Evolutionary conservation across 192 early-diverging fungal genomes (phyloP).

Genomic region (Martensiomyces pterosporus): DNA sequence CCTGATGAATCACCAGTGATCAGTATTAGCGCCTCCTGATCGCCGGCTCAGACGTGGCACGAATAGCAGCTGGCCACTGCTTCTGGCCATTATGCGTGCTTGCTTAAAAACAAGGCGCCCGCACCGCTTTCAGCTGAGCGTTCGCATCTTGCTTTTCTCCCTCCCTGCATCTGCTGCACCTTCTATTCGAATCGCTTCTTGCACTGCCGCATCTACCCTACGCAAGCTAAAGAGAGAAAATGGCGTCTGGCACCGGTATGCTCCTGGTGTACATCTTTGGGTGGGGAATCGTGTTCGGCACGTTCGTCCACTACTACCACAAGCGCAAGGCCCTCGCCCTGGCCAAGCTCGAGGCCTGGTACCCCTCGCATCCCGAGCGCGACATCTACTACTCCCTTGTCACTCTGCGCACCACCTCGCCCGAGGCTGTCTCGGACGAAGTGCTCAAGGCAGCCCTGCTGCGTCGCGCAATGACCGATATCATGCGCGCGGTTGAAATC

Average conservation of each 20-base stretch:
- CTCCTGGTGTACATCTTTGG: slow-evolving; percentile 50
- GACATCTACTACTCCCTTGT: slow-evolving; percentile 64
- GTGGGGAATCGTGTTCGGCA: slow-evolving; percentile 53
- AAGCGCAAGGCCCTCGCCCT: slow-evolving; percentile 47
- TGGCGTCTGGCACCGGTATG: slow-evolving; percentile 50
- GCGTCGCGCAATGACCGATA: slow-evolving; percentile 74
- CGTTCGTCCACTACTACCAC: slow-evolving; percentile 54
- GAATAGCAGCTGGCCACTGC: too few relatives aligned
- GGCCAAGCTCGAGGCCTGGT: slow-evolving; percentile 64
- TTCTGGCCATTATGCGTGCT: too few relatives aligned
- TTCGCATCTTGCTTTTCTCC: too few relatives aligned
- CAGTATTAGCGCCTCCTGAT: too few relatives aligned
- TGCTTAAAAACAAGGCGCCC: too few relatives aligned
- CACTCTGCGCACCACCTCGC: slow-evolving; percentile 45
- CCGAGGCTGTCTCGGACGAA: slow-evolving; percentile 52
- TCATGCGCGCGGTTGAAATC: slow-evolving; percentile 67
- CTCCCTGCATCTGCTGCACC: too few relatives aligned
- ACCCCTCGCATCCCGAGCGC: slow-evolving; percentile 56
- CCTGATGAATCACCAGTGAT: too few relatives aligned
- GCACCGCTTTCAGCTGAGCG: too few relatives aligned
- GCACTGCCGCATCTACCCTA: too few relatives aligned
- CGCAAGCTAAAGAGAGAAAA: too few relatives aligned
- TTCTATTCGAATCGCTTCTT: too few relatives aligned
- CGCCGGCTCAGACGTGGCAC: too few relatives aligned
- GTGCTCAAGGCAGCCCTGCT: slow-evolving; percentile 72